These are phyloP conservation scores for Coniella vitis DNA, from an alignment of 2,329 filamentous ascomycete species.

Conservation along the genomic window DNA sequence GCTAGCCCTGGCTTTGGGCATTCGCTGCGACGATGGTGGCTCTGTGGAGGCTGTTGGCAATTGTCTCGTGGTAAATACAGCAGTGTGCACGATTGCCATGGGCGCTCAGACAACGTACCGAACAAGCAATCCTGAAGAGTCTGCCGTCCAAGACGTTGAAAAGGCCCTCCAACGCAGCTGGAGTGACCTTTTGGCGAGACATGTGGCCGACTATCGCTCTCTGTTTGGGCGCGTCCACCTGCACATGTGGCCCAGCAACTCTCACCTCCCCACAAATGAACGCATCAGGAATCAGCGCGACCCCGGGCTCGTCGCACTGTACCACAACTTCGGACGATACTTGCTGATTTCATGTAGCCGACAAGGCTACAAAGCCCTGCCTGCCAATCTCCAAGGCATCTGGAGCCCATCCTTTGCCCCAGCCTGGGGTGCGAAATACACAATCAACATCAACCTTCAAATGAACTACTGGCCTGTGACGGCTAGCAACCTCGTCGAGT, in stretches of 20 bases:
- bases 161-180: constrained; percentile 18
- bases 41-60: constrained; percentile 26
- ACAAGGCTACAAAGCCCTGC: constrained; percentile 24
- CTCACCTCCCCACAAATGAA: constrained; percentile 17
- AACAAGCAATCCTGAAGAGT: constrained; percentile 20
- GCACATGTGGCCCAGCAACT: constrained; percentile 21
- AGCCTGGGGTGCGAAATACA: constrained; percentile 42
- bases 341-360: constrained; percentile 30
- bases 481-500: constrained; percentile 23
- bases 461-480: constrained; percentile 47
- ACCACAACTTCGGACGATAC: constrained; percentile 32
- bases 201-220: constrained; percentile 18
- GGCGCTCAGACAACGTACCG: constrained; percentile 35
- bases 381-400: constrained; percentile 38
- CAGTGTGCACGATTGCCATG: constrained; percentile 29
- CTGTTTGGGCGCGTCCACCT: constrained; percentile 21
- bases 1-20: constrained; percentile 26
- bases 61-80: constrained; percentile 30
- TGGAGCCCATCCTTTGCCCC: constrained; percentile 36
- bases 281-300: constrained; percentile 17
- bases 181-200: constrained; percentile 17
- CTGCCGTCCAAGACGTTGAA: constrained; percentile 23
- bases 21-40: constrained; percentile 22
- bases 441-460: constrained; percentile 45
- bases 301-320: constrained; percentile 25